These are phyloP conservation scores for Wickerhamomyces queroliae DNA, from an alignment of 805 yeast genomes.

Conservation along the genomic window DNA sequence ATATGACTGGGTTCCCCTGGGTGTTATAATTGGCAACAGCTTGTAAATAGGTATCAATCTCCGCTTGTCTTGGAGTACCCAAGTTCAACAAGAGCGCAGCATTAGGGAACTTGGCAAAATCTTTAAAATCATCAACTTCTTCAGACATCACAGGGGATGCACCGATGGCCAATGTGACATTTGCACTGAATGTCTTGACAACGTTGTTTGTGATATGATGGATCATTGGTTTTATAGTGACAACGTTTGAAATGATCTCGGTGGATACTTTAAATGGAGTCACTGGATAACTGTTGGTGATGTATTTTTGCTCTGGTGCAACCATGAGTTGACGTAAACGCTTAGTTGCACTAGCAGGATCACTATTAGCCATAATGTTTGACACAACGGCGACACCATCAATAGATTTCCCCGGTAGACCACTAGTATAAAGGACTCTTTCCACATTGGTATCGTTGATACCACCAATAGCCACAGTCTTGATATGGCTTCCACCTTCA, in stretches of 20 bases:
- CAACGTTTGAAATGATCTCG: slow-evolving; percentile 19
- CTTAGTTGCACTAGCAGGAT: slow-evolving; percentile 47
- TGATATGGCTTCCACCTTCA: slow-evolving; percentile 31
- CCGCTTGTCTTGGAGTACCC: slow-evolving; percentile 56
- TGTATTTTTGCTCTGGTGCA: slow-evolving; percentile 15
- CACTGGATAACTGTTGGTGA: background rate
- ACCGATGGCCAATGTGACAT: slow-evolving; percentile 76
- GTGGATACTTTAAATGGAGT: background rate
- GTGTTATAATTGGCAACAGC: slow-evolving; percentile 59
- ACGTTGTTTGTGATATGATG: slow-evolving; percentile 88
- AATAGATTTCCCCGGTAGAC: slow-evolving; percentile 37
- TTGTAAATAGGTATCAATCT: slow-evolving; percentile 34
- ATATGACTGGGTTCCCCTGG: slow-evolving; percentile 55
- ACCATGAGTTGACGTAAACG: slow-evolving; percentile 26
- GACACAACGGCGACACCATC: slow-evolving; percentile 92
- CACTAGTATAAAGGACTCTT: slow-evolving; percentile 47
- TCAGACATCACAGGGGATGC: slow-evolving; percentile 91
- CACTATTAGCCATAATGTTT: slow-evolving; percentile 62
- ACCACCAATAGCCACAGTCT: slow-evolving; percentile 80
- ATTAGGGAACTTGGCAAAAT: slow-evolving; percentile 51
- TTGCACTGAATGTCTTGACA: slow-evolving; percentile 86
- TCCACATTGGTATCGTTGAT: slow-evolving; percentile 58
- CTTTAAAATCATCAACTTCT: slow-evolving; percentile 57
- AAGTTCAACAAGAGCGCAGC: slow-evolving; percentile 62
- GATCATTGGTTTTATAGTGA: slow-evolving; percentile 47